Conservation (phyloP, 208 protist species). For the Zelonia costaricensis region DNA sequence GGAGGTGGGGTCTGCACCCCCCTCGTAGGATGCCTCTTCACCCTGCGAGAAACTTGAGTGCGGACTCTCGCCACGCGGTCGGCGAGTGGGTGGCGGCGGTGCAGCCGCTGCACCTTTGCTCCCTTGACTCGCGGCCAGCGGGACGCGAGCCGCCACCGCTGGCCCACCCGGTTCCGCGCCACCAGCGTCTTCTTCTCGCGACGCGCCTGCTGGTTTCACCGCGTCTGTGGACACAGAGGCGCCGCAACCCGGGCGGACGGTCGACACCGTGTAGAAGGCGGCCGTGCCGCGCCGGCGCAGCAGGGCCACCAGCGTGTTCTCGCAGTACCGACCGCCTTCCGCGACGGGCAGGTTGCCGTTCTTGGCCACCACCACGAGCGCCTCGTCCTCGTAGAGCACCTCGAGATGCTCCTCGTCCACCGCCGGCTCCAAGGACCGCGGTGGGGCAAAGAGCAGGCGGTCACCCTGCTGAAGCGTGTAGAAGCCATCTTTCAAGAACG, state of each 20-base stretch:
- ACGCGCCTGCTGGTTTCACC: conserved; percentile 5
- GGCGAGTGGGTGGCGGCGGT: too few species aligned
- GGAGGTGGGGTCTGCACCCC: too few species aligned
- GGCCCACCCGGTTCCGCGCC: too few species aligned
- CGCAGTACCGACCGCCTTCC: conserved; percentile 82
- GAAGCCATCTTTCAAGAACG: not conserved
- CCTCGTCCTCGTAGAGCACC: conserved; percentile 58
- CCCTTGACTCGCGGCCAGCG: too few species aligned
- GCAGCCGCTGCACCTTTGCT: too few species aligned
- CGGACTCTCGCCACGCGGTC: too few species aligned
- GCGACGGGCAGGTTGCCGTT: conserved; percentile 82
- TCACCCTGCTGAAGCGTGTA: conserved; percentile 61
- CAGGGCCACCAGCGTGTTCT: conserved; percentile 73
- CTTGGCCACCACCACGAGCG: conserved; percentile 66
- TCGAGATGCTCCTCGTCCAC: conserved; percentile 64
- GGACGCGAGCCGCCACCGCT: too few species aligned
- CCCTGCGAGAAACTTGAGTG: too few species aligned
- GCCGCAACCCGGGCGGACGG: too few species aligned
- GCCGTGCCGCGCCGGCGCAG: conserved; percentile 26
- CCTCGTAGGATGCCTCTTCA: too few species aligned
- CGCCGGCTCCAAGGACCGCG: conserved; percentile 64
- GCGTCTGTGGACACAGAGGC: too few species aligned
- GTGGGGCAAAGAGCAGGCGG: conserved; percentile 58
- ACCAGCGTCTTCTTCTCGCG: too few species aligned
- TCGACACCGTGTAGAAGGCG: conserved; percentile 8